A percentile compares a stretch with the other conserved stretches of the same genome.
These are phyloP conservation scores for Macrophomina tecta DNA, from an alignment of 2,329 filamentous ascomycete genomes.

Conservation along the genomic window DNA sequence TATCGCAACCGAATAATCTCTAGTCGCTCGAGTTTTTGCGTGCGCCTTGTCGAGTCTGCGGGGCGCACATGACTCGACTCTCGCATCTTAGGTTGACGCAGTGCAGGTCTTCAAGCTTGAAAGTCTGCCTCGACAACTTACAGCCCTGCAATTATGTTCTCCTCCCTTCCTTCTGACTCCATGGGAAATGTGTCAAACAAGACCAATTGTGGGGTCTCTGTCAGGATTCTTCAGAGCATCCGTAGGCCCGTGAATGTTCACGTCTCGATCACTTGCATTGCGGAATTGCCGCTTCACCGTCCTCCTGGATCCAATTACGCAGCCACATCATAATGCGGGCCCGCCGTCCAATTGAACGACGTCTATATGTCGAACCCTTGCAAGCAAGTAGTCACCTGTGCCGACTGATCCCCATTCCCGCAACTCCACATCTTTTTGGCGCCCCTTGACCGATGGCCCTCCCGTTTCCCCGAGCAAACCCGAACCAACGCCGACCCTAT, in stretches of 20 bases:
- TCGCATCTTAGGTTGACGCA: background rate
- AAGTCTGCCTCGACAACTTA: background rate
- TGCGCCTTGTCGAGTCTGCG: background rate
- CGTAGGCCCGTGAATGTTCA: background rate
- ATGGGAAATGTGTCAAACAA: no score
- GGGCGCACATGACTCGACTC: background rate
- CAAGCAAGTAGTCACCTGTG: background rate
- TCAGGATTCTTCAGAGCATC: background rate
- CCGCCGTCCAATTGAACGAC: constrained; percentile 3
- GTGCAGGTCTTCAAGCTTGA: background rate
- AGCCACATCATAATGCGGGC: constrained; percentile 3
- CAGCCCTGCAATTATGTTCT: background rate
- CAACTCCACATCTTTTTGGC: constrained; percentile 15
- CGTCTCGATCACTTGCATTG: background rate
- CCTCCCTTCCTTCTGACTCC: background rate
- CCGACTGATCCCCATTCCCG: constrained; percentile 19
- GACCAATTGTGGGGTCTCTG: no score
- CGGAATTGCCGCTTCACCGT: background rate
- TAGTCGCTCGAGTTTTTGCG: background rate
- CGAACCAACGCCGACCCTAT: constrained; percentile 27
- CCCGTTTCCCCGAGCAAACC: constrained; percentile 23
- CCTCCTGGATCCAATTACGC: background rate
- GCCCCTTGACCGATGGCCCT: background rate
- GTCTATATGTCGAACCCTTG: background rate
- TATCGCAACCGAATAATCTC: no score